phyloP scores from a whole-genome alignment of 139 green algal species.

The Chlorella sp. region DNA sequence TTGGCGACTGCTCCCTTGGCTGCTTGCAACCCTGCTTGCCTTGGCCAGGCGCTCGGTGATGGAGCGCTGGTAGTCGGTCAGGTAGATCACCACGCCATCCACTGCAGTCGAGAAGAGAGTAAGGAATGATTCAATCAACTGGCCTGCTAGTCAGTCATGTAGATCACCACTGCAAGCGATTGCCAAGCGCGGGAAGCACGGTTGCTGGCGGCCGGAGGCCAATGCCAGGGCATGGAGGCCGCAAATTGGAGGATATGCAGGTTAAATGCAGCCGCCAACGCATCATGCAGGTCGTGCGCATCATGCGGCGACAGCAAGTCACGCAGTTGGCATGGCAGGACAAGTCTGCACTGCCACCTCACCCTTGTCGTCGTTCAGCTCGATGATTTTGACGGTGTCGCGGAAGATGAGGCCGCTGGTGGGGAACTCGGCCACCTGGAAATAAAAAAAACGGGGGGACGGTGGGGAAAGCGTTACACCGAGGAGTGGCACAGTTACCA shows the following conservation, averaged over 20 bases:
- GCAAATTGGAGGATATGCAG: no score
- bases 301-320: no score
- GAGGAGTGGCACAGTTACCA: no score
- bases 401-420: slow-evolving; percentile 77
- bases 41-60: slow-evolving; percentile 83
- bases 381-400: slow-evolving; percentile 71
- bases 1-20: no score
- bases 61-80: slow-evolving; percentile 83
- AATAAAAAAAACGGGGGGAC: no score
- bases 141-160: background rate
- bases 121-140: background rate
- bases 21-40: slow-evolving; percentile 13
- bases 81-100: slow-evolving; percentile 59
- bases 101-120: background rate
- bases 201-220: no score
- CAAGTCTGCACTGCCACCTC: background rate
- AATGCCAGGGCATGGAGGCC: no score
- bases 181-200: no score
- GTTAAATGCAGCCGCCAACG: background rate
- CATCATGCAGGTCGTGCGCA: no score
- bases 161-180: background rate
- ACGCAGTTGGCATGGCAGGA: no score
- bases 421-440: slow-evolving; percentile 66
- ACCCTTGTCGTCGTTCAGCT: slow-evolving; percentile 72
- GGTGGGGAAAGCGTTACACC: no score